These are phyloP conservation scores for Fomitopsis serialis DNA, from an alignment of 768 basidiomycete species.

Conservation along the genomic window DNA sequence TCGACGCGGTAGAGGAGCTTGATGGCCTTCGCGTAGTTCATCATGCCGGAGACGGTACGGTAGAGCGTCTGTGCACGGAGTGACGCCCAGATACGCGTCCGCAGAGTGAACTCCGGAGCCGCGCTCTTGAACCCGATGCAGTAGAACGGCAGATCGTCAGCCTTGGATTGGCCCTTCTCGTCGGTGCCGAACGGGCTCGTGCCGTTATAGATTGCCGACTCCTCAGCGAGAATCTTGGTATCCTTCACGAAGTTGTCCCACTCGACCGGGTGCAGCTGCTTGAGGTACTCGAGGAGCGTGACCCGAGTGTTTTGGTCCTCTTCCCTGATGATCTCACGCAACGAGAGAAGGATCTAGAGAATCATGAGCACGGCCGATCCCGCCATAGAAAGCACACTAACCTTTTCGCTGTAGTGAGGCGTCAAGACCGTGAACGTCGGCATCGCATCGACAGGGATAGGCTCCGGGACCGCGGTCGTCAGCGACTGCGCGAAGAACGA, in stretches of 20 bases:
- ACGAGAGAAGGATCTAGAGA: slow-evolving; percentile 80
- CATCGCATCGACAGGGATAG: slow-evolving; percentile 98
- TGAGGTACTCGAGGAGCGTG: slow-evolving; percentile 95
- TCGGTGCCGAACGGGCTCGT: slow-evolving; percentile 64
- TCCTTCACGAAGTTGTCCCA: slow-evolving; percentile 99
- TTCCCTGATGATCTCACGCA: slow-evolving; percentile 97
- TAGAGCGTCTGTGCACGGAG: slow-evolving; percentile 98
- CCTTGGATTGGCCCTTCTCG: slow-evolving; percentile 81
- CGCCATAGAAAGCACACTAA: slow-evolving; percentile 21
- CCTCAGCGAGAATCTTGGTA: slow-evolving; percentile 97
- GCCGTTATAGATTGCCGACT: slow-evolving; percentile 82
- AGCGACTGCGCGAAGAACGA: slow-evolving; percentile 99
- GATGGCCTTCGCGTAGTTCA: slow-evolving; percentile 99
- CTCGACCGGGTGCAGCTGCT: slow-evolving; percentile 95
- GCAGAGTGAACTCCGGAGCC: slow-evolving; percentile 95
- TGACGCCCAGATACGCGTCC: slow-evolving; percentile 99
- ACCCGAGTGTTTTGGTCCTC: slow-evolving; percentile 97
- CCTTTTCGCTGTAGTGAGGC: slow-evolving; percentile 98
- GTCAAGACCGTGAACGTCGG: slow-evolving; percentile 98
- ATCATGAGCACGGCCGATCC: not conserved
- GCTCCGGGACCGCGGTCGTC: slow-evolving; percentile 90
- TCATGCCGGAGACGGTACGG: slow-evolving; percentile 98
- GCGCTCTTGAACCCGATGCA: slow-evolving; percentile 99
- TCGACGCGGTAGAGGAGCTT: slow-evolving; percentile 99
- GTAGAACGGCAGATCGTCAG: slow-evolving; percentile 94